Conservation (phyloP, 192 early-diverging fungal species). For the Coemansia sp. region DNA sequence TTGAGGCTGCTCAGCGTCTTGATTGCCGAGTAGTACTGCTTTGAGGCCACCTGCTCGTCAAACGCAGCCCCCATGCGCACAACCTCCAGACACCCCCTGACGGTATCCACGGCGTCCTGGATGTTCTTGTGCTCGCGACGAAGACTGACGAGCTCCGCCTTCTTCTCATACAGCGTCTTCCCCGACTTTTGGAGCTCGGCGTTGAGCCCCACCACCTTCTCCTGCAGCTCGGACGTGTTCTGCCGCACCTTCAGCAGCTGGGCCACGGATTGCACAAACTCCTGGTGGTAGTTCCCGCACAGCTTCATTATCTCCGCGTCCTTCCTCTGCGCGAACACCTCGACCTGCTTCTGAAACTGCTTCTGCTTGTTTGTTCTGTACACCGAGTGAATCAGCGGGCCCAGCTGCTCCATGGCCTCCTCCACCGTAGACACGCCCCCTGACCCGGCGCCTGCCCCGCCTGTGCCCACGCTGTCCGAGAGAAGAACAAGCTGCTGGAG, state of each 20-base stretch:
- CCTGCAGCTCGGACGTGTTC: conserved; percentile 80
- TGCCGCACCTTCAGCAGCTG: conserved; percentile 93
- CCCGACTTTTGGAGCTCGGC: conserved; percentile 81
- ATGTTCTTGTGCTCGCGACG: conserved; percentile 82
- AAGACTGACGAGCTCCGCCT: conserved; percentile 69
- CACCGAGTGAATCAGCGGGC: conserved; percentile 86
- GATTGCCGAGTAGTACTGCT: conserved; percentile 90
- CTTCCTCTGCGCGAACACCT: conserved; percentile 78
- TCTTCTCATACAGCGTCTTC: conserved; percentile 75
- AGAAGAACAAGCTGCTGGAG: conserved; percentile 53
- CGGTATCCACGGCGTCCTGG: conserved; percentile 75
- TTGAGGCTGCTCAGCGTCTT: conserved; percentile 87
- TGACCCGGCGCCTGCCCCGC: conserved; percentile 20
- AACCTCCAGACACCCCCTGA: conserved; percentile 82
- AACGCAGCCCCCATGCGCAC: conserved; percentile 86
- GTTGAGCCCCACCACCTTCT: conserved; percentile 85
- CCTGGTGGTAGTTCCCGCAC: conserved; percentile 95
- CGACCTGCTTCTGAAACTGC: conserved; percentile 83
- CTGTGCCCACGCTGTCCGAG: conserved; percentile 46
- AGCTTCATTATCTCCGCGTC: conserved; percentile 97
- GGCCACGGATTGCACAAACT: conserved; percentile 78
- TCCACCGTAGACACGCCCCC: conserved; percentile 52
- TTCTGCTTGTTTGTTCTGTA: conserved; percentile 83
- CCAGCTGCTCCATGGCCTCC: conserved; percentile 77
- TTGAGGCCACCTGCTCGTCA: conserved; percentile 71